phyloP scores from a whole-genome alignment of 169 alveolate genomes.

The Plasmodium gonderi region DNA sequence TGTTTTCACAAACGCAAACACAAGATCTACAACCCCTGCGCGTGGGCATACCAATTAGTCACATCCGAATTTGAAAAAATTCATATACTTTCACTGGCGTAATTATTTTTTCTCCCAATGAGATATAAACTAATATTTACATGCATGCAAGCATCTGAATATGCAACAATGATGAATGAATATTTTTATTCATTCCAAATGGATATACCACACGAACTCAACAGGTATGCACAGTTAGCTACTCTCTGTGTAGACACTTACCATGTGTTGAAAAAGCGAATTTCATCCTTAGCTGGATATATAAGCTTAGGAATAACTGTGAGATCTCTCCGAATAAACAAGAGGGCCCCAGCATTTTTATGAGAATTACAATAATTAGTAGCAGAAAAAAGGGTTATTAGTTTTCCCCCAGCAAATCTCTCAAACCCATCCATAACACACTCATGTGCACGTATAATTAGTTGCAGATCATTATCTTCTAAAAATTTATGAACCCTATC shows the following conservation, averaged over 20 bases:
- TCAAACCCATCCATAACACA: conserved; percentile 99
- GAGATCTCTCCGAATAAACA: conserved; percentile 95
- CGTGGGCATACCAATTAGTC: no score
- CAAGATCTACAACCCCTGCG: no score
- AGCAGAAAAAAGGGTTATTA: conserved; percentile 98
- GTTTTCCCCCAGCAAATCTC: conserved; percentile 99
- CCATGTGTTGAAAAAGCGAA: conserved; percentile 76
- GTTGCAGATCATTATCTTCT: conserved; percentile 86
- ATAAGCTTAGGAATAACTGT: conserved; percentile 98
- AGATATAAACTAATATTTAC: no score
- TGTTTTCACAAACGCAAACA: no score
- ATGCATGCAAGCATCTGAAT: neutral
- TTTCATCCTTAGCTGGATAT: conserved; percentile 93
- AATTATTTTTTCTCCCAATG: no score
- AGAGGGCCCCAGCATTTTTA: conserved; percentile 99
- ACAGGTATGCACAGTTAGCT: no score
- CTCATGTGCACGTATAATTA: conserved; percentile 98
- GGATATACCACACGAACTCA: no score
- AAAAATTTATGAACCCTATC: conserved; percentile 93
- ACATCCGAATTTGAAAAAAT: no score
- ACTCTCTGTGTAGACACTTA: neutral
- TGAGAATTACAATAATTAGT: conserved; percentile 99
- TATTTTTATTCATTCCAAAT: no score
- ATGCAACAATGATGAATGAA: no score
- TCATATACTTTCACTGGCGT: no score